Conservation (phyloP, 805 yeast species). For the Saccharomycopsis sp. region DNA sequence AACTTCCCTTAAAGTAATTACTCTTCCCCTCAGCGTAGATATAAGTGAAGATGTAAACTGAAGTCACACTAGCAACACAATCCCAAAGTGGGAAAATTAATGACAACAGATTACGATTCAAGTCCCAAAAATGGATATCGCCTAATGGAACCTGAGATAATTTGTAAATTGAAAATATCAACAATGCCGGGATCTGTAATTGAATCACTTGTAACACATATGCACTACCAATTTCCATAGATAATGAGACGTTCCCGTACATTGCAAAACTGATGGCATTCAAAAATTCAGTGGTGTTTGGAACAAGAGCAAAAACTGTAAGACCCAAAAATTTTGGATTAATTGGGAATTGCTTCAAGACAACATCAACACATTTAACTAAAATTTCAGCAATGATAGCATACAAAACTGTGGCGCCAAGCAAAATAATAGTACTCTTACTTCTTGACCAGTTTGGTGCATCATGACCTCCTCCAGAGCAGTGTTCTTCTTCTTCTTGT, state of each 20-base stretch:
- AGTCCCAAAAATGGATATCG: constrained; percentile 27
- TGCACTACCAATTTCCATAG: constrained; percentile 98
- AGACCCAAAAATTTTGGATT: constrained; percentile 88
- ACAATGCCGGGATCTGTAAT: constrained; percentile 87
- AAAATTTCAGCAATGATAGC: constrained; percentile 92
- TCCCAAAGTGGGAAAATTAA: constrained; percentile 96
- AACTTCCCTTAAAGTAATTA: constrained; percentile 92
- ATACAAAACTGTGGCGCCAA: constrained; percentile 79
- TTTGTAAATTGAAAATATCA: constrained; percentile 59
- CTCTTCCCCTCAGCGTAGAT: constrained; percentile 95
- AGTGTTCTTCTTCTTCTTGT: constrained; percentile 25
- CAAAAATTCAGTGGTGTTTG: constrained; percentile 93
- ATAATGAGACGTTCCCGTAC: constrained; percentile 90
- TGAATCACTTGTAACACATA: constrained; percentile 94
- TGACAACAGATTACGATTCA: constrained; percentile 45
- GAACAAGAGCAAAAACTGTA: constrained; percentile 92
- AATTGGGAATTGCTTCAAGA: constrained; percentile 68
- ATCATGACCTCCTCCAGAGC: constrained; percentile 74
- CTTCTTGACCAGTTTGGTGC: constrained; percentile 94
- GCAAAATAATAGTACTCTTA: constrained; percentile 74
- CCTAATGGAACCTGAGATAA: constrained; percentile 34
- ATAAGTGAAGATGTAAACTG: constrained; percentile 86
- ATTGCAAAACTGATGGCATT: constrained; percentile 96
- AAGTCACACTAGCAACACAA: constrained; percentile 71
- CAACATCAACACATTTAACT: constrained; percentile 88